phyloP scores from a whole-genome alignment of 2,329 filamentous ascomycete genomes.

The Fusarium duplospermum region DNA sequence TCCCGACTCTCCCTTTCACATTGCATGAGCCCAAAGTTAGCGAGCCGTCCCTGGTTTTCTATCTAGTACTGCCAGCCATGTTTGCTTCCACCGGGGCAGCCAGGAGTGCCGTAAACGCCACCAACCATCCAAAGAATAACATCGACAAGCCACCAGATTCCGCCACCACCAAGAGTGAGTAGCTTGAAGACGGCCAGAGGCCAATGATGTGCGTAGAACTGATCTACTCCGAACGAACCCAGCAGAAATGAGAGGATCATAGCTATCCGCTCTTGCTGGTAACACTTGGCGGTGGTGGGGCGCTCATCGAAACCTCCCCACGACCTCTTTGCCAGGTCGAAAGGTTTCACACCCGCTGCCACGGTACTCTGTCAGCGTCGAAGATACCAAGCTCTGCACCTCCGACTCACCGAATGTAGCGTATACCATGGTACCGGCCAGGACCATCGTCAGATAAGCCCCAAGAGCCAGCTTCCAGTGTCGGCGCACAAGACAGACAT shows the following conservation, averaged over 20 bases:
- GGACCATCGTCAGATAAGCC: not conserved
- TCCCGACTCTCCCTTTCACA: not conserved
- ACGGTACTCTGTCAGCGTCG: not conserved
- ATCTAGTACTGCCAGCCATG: slow-evolving; percentile 18
- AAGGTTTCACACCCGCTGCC: not conserved
- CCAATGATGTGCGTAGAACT: slow-evolving; percentile 37
- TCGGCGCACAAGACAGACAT: not conserved
- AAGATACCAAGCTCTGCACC: too few relatives aligned
- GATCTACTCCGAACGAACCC: slow-evolving; percentile 21
- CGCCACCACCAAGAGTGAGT: slow-evolving; percentile 29
- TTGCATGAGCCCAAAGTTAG: too few relatives aligned
- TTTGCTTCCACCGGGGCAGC: slow-evolving; percentile 27
- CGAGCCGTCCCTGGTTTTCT: not conserved
- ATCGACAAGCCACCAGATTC: slow-evolving; percentile 29
- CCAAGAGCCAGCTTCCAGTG: not conserved
- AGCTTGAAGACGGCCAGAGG: slow-evolving; percentile 30
- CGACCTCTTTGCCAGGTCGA: not conserved
- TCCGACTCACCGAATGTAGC: not conserved
- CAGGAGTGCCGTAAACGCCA: slow-evolving; percentile 35
- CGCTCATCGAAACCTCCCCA: slow-evolving; percentile 34
- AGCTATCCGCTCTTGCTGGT: slow-evolving; percentile 33
- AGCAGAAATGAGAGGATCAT: slow-evolving; percentile 31
- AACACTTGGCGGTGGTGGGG: slow-evolving; percentile 26
- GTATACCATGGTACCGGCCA: not conserved
- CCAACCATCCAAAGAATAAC: slow-evolving; percentile 39